A percentile compares a stretch with the other conserved stretches of the same genome.
Evolutionary conservation across 345 rosid species (phyloP).

Genomic region (Punica granatum): DNA sequence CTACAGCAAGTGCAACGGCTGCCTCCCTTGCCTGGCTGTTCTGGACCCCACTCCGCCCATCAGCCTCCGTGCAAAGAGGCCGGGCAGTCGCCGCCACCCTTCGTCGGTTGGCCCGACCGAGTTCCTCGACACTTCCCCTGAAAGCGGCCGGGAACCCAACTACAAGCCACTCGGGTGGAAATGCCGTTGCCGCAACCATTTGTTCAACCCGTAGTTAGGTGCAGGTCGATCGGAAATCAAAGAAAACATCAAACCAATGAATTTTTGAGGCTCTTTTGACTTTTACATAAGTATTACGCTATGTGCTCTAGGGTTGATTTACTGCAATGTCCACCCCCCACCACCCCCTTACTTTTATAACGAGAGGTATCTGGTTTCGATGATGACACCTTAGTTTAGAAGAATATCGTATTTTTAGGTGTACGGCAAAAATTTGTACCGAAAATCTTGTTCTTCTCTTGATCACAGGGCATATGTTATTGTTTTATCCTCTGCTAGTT

Average conservation of each 20-base stretch:
- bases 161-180: constrained; percentile 97
- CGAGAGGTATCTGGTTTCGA: too few relatives aligned
- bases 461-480: neutral
- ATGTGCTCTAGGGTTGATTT: too few relatives aligned
- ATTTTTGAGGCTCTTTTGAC: neutral
- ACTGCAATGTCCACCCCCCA: too few relatives aligned
- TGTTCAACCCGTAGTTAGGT: constrained; percentile 53
- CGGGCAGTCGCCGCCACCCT: constrained; percentile 3
- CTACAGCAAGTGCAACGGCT: constrained; percentile 72
- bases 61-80: constrained; percentile 7
- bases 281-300: too few relatives aligned
- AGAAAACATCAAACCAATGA: neutral
- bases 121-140: constrained; percentile 26
- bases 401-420: too few relatives aligned
- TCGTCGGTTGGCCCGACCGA: neutral
- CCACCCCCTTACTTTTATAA: too few relatives aligned
- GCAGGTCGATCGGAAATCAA: too few relatives aligned
- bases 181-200: constrained; percentile 62
- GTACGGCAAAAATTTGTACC: neutral
- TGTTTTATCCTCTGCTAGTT: too few relatives aligned
- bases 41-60: constrained; percentile 58
- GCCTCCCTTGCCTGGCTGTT: constrained; percentile 89
- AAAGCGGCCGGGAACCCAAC: constrained; percentile 51
- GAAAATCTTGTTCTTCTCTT: neutral
- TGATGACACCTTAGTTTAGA: too few relatives aligned